phyloP scores from a whole-genome alignment of 225 moss, liverwort and hornwort species.

The Takakia lepidozioides region DNA sequence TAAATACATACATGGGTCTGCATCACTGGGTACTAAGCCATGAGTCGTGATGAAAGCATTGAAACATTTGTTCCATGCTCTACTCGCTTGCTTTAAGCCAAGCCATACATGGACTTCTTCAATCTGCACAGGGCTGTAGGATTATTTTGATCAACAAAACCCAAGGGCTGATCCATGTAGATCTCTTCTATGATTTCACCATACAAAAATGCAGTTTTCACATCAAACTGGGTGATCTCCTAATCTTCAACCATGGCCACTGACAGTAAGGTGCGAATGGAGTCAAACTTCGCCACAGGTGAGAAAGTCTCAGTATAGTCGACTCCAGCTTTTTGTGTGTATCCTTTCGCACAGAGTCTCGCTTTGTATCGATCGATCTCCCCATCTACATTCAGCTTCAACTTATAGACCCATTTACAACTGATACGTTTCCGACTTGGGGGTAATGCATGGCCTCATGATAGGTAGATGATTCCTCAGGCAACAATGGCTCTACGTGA shows the following conservation, averaged over 20 bases:
- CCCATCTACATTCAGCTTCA: background rate
- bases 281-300: too few species aligned
- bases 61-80: background rate
- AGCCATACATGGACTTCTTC: too few species aligned
- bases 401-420: too few species aligned
- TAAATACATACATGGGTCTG: background rate
- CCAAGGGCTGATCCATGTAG: background rate
- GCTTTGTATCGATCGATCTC: too few species aligned
- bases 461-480: too few species aligned
- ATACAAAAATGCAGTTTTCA: background rate
- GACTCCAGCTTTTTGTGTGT: background rate
- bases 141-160: too few species aligned
- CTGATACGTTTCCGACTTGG: background rate
- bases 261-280: background rate
- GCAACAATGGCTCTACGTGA: background rate
- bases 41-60: background rate
- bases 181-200: background rate
- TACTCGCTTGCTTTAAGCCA: too few species aligned
- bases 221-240: background rate
- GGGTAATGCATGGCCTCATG: background rate
- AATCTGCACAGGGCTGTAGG: too few species aligned
- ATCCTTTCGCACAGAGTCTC: conserved; percentile 1
- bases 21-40: background rate
- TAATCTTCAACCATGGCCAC: background rate
- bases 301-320: background rate